Conservation (phyloP, 2,329 filamentous ascomycete genomes). For the Cladophialophora carrionii region DNA sequence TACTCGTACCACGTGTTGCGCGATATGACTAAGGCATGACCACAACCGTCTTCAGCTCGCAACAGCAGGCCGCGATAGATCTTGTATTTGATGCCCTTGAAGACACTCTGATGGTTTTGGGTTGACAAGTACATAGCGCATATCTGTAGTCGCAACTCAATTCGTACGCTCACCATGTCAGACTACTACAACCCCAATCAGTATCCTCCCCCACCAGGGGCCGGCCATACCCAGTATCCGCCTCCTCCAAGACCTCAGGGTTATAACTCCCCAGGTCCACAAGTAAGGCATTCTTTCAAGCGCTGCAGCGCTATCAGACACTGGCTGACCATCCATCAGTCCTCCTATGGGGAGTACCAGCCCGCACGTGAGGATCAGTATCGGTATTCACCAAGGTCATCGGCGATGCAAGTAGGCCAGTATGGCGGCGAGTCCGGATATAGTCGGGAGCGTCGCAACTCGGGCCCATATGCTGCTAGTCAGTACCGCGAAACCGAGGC, state of each 20-base stretch:
- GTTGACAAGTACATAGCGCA: neutral
- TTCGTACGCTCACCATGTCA: conserved; percentile 20
- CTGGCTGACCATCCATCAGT: conserved; percentile 18
- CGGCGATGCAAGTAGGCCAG: conserved; percentile 33
- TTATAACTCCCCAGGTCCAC: conserved; percentile 23
- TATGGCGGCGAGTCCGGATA: conserved; percentile 30
- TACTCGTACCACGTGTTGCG: conserved; percentile 5
- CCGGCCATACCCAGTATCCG: conserved; percentile 20
- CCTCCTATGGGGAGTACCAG: conserved; percentile 28
- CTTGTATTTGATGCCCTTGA: conserved; percentile 7
- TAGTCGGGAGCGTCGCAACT: conserved; percentile 31
- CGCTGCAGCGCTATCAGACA: neutral
- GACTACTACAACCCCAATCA: conserved; percentile 28
- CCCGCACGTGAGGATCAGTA: conserved; percentile 36
- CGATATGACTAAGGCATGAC: conserved; percentile 23
- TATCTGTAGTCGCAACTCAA: neutral
- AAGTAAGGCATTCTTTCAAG: conserved; percentile 15
- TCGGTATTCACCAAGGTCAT: conserved; percentile 28
- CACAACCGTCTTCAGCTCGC: neutral
- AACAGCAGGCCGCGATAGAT: neutral
- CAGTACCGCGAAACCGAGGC: conserved; percentile 28
- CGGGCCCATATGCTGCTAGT: conserved; percentile 30
- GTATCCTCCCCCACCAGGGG: conserved; percentile 29
- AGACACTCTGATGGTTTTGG: neutral
- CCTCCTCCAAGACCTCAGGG: conserved; percentile 24